Conservation (phyloP, 805 yeast species). For the Pichia rugopelliculosa region DNA sequence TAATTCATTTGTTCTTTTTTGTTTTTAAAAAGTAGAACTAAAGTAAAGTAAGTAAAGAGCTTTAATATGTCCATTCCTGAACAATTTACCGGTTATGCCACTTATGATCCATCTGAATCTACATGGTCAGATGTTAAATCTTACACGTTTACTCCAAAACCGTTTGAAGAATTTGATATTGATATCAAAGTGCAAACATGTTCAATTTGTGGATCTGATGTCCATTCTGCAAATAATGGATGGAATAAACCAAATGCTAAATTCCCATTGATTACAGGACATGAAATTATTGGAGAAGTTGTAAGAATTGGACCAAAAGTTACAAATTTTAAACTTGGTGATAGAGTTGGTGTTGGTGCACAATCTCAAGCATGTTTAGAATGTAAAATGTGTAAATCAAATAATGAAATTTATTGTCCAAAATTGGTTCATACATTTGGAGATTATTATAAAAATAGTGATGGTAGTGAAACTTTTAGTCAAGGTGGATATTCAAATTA, state of each 20-base stretch:
- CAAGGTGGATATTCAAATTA: slow-evolving; percentile 70
- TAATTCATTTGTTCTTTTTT: too few species aligned
- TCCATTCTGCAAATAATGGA: slow-evolving; percentile 40
- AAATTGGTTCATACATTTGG: slow-evolving; percentile 31
- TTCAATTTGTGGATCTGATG: slow-evolving; percentile 57
- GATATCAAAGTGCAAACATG: slow-evolving; percentile 37
- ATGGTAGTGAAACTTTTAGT: slow-evolving; percentile 26
- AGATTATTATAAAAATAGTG: slow-evolving; percentile 21
- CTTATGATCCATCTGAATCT: slow-evolving; percentile 23
- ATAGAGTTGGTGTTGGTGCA: slow-evolving; percentile 79
- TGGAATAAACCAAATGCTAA: slow-evolving; percentile 37
- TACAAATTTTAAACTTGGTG: slow-evolving; percentile 49
- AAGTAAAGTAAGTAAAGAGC: background rate
- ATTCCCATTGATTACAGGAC: slow-evolving; percentile 42
- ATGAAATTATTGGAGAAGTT: slow-evolving; percentile 58
- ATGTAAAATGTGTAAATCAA: slow-evolving; percentile 51
- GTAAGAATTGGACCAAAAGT: slow-evolving; percentile 54
- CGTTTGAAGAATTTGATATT: slow-evolving; percentile 35
- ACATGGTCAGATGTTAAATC: slow-evolving; percentile 29
- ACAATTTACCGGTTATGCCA: slow-evolving; percentile 33
- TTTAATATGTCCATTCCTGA: slow-evolving; percentile 22
- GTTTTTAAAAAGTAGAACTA: background rate
- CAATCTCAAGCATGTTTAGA: slow-evolving; percentile 49
- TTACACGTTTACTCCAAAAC: slow-evolving; percentile 30
- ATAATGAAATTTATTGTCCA: slow-evolving; percentile 41